Percentiles rank a stretch among this genome's conserved stretches.
phyloP scores from a whole-genome alignment of 805 yeast genomes.

The Cyberlindnera galapagoensis region DNA sequence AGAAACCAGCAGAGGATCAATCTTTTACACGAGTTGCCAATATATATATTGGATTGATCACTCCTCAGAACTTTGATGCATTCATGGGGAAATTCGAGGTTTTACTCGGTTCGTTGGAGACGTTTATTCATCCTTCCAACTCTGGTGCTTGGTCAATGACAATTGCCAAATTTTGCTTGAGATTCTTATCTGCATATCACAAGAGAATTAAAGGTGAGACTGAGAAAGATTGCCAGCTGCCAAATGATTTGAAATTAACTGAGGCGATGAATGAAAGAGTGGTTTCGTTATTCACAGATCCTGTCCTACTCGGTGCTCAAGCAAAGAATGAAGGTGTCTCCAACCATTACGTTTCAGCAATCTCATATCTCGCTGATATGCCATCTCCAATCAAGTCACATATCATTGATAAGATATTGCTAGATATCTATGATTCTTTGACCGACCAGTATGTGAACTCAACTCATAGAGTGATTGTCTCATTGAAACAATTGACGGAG shows the following conservation, averaged over 20 bases:
- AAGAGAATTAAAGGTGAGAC: slow-evolving; percentile 48
- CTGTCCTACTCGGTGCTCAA: slow-evolving; percentile 67
- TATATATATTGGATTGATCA: slow-evolving; percentile 59
- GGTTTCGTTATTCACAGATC: slow-evolving; percentile 38
- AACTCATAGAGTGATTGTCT: slow-evolving; percentile 72
- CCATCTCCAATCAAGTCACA: slow-evolving; percentile 36
- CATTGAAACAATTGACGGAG: slow-evolving; percentile 60
- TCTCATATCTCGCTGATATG: slow-evolving; percentile 54
- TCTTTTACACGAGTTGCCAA: slow-evolving; percentile 36
- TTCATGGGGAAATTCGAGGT: slow-evolving; percentile 47
- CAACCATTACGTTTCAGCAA: slow-evolving; percentile 49
- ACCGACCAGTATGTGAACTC: slow-evolving; percentile 58
- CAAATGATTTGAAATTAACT: slow-evolving; percentile 25
- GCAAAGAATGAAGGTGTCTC: slow-evolving; percentile 56
- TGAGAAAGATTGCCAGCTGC: slow-evolving; percentile 26
- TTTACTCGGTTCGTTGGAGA: slow-evolving; percentile 61
- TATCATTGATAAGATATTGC: slow-evolving; percentile 46
- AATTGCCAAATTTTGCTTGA: slow-evolving; percentile 58
- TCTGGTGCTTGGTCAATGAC: slow-evolving; percentile 80
- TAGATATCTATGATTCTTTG: slow-evolving; percentile 74
- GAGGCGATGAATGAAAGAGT: slow-evolving; percentile 28
- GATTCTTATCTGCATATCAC: slow-evolving; percentile 54
- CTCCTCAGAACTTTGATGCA: slow-evolving; percentile 39
- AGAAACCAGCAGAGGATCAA: slow-evolving; percentile 25
- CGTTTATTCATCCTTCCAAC: slow-evolving; percentile 90